Base-by-base conservation (phyloP, 2,329 filamentous ascomycete species). In the Fusarium sp. region DNA sequence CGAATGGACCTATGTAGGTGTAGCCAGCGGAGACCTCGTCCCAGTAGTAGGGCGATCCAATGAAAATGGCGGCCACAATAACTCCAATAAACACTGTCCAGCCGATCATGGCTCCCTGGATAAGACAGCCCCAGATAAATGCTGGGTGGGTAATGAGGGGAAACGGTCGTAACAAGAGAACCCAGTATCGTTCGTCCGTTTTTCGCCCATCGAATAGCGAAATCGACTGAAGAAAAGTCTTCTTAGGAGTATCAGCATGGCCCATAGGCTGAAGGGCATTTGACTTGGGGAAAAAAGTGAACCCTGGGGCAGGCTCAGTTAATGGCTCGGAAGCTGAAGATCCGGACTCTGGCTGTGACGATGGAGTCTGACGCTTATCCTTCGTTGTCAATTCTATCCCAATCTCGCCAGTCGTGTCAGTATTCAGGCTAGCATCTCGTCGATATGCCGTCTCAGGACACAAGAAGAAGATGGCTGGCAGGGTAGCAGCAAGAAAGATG, bases 31-130 rank as follows among this genome's bases (percentile, higher is more conserved):
- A 81, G 51, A 92, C 88, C 79, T 96, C 90, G 72, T 88, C 83
- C 86, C 94, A 97, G 82, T 89, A 96, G 39, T 94, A 87, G 1
- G 93, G 92, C 3, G 91, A 90, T 3, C 90, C 90, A 45, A 96
- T 85, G 80, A 96, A 95, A 69, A 96, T 90, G 60, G 90, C 88
- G n/a, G 90, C 91, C 43, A 96, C 81, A 69, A 96, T 88, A 63
- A 96, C 90, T 57, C 92, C 91, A 68, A 97, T 95, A 75, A 97
- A 93, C 17, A 97, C 92, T 2, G 94, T 97, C 94, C 95, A 98
- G 67, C 94, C 95, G 74, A 97, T 97, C 75, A 97, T 88, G 6
- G 92, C 88, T 17, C 94, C 94, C 83, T 97, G 94, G 48, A 94
- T 92, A 5, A 97, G 83, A 72, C 83, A 84, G 23, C 83, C 84